Conservation (phyloP, 768 basidiomycete species). For the Cantharellus anzutake region DNA sequence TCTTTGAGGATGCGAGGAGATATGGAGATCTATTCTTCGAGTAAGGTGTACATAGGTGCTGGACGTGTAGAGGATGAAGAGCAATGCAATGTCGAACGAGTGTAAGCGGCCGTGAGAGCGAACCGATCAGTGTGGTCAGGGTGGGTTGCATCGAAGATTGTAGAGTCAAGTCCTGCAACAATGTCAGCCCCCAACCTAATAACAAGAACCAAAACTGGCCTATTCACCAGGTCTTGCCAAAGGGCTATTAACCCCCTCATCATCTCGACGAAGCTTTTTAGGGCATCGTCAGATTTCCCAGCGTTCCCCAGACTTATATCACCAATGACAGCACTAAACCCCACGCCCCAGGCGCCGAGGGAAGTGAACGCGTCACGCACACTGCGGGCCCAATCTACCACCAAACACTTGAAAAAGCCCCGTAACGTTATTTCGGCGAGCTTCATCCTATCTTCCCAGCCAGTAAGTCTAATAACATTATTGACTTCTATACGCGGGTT, state of each 20-base stretch:
- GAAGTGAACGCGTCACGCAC: conserved; percentile 30
- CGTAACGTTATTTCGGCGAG: background rate
- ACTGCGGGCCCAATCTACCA: conserved; percentile 42
- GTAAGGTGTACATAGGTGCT: conserved; percentile 46
- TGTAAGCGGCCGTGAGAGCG: conserved; percentile 6
- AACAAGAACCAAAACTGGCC: background rate
- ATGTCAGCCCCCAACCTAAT: too few species aligned
- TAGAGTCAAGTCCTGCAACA: background rate
- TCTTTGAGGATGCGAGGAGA: conserved; percentile 52
- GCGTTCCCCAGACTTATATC: conserved; percentile 21
- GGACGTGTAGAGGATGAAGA: conserved; percentile 52
- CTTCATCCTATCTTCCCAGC: background rate
- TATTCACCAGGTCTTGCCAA: background rate
- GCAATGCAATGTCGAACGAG: conserved; percentile 9
- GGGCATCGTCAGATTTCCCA: background rate
- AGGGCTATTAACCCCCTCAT: background rate
- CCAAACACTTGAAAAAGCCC: conserved; percentile 3
- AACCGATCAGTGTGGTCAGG: background rate
- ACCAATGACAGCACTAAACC: conserved; percentile 29
- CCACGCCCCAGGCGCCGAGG: conserved; percentile 40
- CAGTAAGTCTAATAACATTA: background rate
- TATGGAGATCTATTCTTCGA: conserved; percentile 42
- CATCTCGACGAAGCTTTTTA: background rate
- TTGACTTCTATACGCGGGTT: background rate
- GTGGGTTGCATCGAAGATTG: background rate